Conservation (phyloP, 2,329 filamentous ascomycete species). For the Chaetomiaceae sp. region DNA sequence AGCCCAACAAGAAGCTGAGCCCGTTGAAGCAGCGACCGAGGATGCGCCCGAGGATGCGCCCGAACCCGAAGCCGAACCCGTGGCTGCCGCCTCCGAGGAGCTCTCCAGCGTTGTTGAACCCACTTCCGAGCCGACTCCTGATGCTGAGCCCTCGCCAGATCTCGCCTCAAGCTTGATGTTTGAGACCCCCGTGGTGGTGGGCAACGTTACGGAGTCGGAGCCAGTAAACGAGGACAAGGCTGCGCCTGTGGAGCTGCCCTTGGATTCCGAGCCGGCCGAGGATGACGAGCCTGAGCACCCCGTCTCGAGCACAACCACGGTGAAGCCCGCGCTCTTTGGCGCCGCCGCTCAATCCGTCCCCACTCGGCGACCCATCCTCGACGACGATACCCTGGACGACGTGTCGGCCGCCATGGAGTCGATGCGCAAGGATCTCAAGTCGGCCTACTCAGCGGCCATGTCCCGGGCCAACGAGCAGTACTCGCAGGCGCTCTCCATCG, state of each 20-base stretch:
- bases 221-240: slow-evolving; percentile 16
- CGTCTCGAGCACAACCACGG: slow-evolving; percentile 27
- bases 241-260: slow-evolving; percentile 19
- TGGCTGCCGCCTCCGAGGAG: slow-evolving; percentile 18
- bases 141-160: slow-evolving; percentile 12
- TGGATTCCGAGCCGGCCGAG: slow-evolving; percentile 16
- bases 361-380: slow-evolving; percentile 45
- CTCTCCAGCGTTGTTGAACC: slow-evolving; percentile 19
- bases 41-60: background rate
- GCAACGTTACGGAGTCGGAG: slow-evolving; percentile 25
- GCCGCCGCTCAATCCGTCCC: slow-evolving; percentile 49
- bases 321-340: slow-evolving; percentile 48
- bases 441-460: slow-evolving; percentile 60
- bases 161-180: slow-evolving; percentile 26
- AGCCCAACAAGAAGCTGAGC: background rate
- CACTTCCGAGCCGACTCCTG: slow-evolving; percentile 15
- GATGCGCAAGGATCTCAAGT: slow-evolving; percentile 29
- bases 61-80: background rate
- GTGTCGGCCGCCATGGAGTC: slow-evolving; percentile 34
- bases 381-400: slow-evolving; percentile 42
- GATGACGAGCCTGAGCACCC: slow-evolving; percentile 13
- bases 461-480: slow-evolving; percentile 65
- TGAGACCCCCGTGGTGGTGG: slow-evolving; percentile 32
- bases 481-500: slow-evolving; percentile 60
- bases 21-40: background rate